Evolutionary conservation across 305 asterid species (phyloP).

Genomic region (Plantago rigida): DNA sequence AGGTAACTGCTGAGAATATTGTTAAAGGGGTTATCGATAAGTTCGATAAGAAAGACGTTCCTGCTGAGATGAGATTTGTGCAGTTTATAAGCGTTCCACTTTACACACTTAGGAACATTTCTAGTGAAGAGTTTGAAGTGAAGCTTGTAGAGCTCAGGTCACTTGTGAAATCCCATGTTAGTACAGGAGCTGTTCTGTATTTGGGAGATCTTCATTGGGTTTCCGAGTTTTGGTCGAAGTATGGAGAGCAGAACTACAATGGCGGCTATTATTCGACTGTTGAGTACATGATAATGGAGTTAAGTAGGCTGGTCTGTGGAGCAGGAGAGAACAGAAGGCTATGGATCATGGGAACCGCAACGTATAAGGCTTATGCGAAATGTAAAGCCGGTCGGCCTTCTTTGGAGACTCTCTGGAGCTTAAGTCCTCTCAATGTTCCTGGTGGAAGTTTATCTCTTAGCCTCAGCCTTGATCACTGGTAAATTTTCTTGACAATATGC

Average conservation of each 20-base stretch:
- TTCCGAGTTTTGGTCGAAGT: constrained; percentile 63
- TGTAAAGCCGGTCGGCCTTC: constrained; percentile 75
- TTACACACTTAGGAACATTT: constrained; percentile 39
- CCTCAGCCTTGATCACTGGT: constrained; percentile 60
- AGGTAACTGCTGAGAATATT: constrained; percentile 42
- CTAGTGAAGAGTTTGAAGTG: constrained; percentile 61
- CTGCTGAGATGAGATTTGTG: constrained; percentile 47
- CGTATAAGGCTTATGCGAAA: constrained; percentile 52
- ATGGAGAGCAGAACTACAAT: constrained; percentile 34
- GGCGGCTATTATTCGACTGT: constrained; percentile 45
- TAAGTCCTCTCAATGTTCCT: constrained; percentile 59
- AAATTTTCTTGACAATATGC: constrained; percentile 1
- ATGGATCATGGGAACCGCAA: constrained; percentile 77
- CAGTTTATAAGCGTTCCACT: constrained; percentile 85
- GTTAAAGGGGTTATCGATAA: constrained; percentile 59
- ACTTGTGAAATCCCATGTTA: constrained; percentile 46
- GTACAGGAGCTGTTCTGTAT: constrained; percentile 67
- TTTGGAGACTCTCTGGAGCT: constrained; percentile 75
- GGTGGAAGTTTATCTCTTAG: constrained; percentile 50
- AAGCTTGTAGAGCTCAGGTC: constrained; percentile 66
- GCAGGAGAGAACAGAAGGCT: constrained; percentile 38
- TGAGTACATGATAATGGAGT: constrained; percentile 90
- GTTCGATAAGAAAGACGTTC: constrained; percentile 53
- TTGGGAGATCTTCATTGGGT: constrained; percentile 84
- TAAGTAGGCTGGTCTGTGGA: constrained; percentile 54